phyloP scores from a whole-genome alignment of 2,329 filamentous ascomycete species.

The Alternaria novae-zelandiae region DNA sequence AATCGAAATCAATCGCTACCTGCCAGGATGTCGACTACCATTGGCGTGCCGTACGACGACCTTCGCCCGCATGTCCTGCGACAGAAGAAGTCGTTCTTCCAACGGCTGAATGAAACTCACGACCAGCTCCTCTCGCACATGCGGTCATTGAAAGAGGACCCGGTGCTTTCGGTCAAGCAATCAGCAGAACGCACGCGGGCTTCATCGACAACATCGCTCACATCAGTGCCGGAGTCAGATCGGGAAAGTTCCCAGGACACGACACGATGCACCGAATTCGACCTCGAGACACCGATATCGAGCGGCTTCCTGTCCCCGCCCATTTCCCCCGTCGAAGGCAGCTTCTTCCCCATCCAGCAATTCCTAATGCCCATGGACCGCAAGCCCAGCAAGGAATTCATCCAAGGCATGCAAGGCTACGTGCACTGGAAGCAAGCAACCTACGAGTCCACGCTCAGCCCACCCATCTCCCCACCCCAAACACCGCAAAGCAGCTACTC shows the following conservation, averaged over 20 bases:
- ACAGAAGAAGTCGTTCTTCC: slow-evolving; percentile 22
- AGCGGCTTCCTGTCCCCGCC: slow-evolving; percentile 7
- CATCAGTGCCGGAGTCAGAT: slow-evolving; percentile 9
- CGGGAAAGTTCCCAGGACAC: slow-evolving; percentile 6
- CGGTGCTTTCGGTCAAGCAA: background rate
- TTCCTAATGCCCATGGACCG: slow-evolving; percentile 9
- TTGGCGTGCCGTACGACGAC: slow-evolving; percentile 15
- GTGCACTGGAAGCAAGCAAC: slow-evolving; percentile 13
- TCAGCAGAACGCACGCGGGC: slow-evolving; percentile 4
- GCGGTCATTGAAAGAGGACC: slow-evolving; percentile 13
- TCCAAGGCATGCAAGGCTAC: slow-evolving; percentile 15
- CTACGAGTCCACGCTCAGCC: slow-evolving; percentile 1
- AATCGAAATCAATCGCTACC: background rate
- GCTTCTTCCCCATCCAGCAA: slow-evolving; percentile 13
- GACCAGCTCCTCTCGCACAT: slow-evolving; percentile 15
- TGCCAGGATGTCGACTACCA: slow-evolving; percentile 19
- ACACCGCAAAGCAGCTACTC: slow-evolving; percentile 7
- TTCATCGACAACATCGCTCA: slow-evolving; percentile 6
- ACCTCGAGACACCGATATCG: background rate
- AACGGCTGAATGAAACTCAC: slow-evolving; percentile 19
- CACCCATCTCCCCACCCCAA: slow-evolving; percentile 6
- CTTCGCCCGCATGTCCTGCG: slow-evolving; percentile 12
- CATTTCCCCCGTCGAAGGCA: slow-evolving; percentile 4
- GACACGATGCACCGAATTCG: slow-evolving; percentile 5
- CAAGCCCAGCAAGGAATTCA: slow-evolving; percentile 4